A percentile compares a stretch with the other conserved stretches of the same genome.
phyloP scores from a whole-genome alignment of 2,329 filamentous ascomycete genomes.

The Pyricularia sp. region DNA sequence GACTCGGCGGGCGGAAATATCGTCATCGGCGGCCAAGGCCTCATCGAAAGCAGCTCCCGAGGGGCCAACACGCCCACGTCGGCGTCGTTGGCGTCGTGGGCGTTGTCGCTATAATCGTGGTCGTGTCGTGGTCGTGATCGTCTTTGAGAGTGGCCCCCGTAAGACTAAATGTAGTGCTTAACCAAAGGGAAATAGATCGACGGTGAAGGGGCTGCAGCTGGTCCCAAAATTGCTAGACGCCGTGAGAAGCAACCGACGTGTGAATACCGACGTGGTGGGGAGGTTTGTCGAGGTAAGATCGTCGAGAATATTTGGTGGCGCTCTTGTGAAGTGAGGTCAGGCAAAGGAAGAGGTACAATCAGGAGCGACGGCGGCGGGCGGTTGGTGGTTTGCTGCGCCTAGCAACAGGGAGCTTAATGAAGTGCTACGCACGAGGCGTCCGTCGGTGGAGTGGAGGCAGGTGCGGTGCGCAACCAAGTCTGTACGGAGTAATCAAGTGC shows the following conservation, averaged over 20 bases:
- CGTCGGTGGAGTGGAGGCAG: neutral
- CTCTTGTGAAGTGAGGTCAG: neutral
- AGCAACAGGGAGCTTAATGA: neutral
- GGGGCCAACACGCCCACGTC: neutral
- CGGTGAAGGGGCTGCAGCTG: neutral
- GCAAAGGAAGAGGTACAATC: neutral
- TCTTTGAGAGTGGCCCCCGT: neutral
- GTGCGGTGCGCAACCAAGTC: neutral
- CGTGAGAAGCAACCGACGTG: neutral
- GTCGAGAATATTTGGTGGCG: neutral
- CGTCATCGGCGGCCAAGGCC: constrained; percentile 1
- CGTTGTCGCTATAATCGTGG: neutral
- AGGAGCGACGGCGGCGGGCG: neutral
- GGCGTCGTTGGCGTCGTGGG: neutral
- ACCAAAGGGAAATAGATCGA: neutral
- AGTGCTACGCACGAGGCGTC: neutral
- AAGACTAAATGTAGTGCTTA: neutral
- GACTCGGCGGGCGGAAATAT: neutral
- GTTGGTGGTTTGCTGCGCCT: neutral
- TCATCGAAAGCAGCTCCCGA: constrained; percentile 2
- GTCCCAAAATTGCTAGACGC: neutral
- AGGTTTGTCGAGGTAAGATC: neutral
- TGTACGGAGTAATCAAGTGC: neutral
- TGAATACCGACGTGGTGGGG: neutral
- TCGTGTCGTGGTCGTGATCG: too few species aligned